Evolutionary conservation across 352 stramenopile species (phyloP), one percentile per base, ranked within the genome.

Genomic region (Pythium dissimile): DNA sequence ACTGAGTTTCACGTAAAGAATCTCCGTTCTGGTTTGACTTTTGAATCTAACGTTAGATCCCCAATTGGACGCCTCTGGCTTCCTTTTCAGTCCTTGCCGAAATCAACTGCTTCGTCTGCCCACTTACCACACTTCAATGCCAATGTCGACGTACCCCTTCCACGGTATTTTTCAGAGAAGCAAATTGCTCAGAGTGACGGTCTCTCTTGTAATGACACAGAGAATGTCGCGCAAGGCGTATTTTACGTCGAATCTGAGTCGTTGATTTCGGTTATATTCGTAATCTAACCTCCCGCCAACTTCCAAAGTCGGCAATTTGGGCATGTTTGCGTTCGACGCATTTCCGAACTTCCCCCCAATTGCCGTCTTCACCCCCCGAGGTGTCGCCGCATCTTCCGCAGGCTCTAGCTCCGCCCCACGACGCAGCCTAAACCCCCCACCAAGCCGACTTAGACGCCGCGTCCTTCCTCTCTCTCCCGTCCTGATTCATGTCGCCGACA

Each of bases 1-100:
- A 24, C 20, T 26, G 24, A 21, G 23, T 24, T 24, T 38, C 21
- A 16, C 24, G 4, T 26, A 38, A 35, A 13, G 31, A 35, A 35
- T 35, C 31, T 35, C 31, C 31, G 13, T 35, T 41, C 34, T 12
- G 13, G 34, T 41, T 12, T 16, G 16, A 12, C 5, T 6, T 41
- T 8, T 5, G 44, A 67, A 67, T 67, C 59, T 62, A 67, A 67
- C 59, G 59, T 67, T 62, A 62, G 51, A 58, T 67, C 58, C 50
- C 15, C 24, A 54, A 65, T 58, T 24, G 26, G 38, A 55, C 55
- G 55, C 46, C 46, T 43, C 30, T 18, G 53, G 50, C 37, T 58
- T 58, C 38, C 37, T 46, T 37, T n/a, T 26, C 34, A 32, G 42
- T 41, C 35, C 31, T 2, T 61, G 32, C 34, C 15, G 32, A 31